A percentile compares a stretch with the other conserved stretches of the same genome.
Conservation (phyloP, 176 grass and related monocot species). For the Eragrostis nindensis region DNA sequence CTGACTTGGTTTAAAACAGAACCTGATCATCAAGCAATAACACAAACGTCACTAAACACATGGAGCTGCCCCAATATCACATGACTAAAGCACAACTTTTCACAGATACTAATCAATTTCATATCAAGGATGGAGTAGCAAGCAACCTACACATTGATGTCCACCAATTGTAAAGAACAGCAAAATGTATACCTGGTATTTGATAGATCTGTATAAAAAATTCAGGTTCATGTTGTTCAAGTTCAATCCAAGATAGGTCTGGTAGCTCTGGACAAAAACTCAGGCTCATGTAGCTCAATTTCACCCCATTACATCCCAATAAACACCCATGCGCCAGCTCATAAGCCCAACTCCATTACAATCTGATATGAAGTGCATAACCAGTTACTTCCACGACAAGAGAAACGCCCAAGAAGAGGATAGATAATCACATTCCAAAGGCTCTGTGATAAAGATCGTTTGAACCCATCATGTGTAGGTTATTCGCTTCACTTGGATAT, state of each 20-base stretch:
- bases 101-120: not conserved
- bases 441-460: conserved; percentile 75
- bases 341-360: conserved; percentile 21
- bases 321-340: conserved; percentile 28
- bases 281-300: conserved; percentile 18
- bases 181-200: conserved; percentile 49
- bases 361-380: conserved; percentile 27
- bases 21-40: conserved; percentile 31
- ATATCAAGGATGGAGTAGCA: not conserved
- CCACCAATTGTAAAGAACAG: conserved; percentile 14
- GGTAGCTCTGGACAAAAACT: too few relatives aligned
- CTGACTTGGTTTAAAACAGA: not conserved
- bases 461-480: conserved; percentile 67
- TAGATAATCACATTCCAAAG: conserved; percentile 78
- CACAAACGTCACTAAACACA: not conserved
- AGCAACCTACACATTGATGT: not conserved
- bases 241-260: conserved; percentile 35
- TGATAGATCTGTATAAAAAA: conserved; percentile 33
- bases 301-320: conserved; percentile 28
- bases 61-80: not conserved
- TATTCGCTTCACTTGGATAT: conserved; percentile 66
- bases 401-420: conserved; percentile 14
- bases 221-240: conserved; percentile 34
- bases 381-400: conserved; percentile 38
- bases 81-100: not conserved